Percentiles rank a stretch among this genome's conserved stretches.
Evolutionary conservation across 345 rosid genomes (phyloP).

Genomic region (Salix viminalis): DNA sequence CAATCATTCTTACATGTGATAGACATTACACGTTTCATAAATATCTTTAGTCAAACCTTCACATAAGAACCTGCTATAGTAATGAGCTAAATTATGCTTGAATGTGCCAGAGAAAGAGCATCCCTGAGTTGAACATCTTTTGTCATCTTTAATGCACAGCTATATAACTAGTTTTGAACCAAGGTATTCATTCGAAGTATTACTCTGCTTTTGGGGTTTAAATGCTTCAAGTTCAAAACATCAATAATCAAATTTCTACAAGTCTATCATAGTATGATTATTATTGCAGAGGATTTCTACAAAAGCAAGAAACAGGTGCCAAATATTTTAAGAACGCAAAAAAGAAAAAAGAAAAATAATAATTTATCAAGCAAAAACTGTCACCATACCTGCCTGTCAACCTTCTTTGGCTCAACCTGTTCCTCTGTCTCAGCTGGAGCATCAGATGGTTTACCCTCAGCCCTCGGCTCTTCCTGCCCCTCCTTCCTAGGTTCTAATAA

Average conservation of each 20-base stretch:
- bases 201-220: not conserved
- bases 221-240: not conserved
- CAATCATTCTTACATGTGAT: not conserved
- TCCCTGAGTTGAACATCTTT: not conserved
- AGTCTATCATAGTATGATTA: not conserved
- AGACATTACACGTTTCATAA: not conserved
- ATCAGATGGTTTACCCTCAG: constrained; percentile 31
- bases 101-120: not conserved
- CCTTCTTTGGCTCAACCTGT: constrained; percentile 45
- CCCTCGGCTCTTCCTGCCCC: constrained; percentile 18
- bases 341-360: not conserved
- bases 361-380: not conserved
- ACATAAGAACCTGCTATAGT: not conserved
- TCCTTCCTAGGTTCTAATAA: constrained; percentile 49
- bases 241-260: not conserved
- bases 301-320: not conserved
- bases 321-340: not conserved
- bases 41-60: not conserved
- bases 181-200: not conserved
- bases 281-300: not conserved
- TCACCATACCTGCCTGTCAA: constrained; percentile 72
- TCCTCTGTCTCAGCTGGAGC: constrained; percentile 34
- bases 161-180: too few species aligned
- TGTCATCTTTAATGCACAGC: not conserved
- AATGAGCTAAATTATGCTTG: not conserved